phyloP scores from a whole-genome alignment of 129 eudicot species.

The Helianthus tuberosus region DNA sequence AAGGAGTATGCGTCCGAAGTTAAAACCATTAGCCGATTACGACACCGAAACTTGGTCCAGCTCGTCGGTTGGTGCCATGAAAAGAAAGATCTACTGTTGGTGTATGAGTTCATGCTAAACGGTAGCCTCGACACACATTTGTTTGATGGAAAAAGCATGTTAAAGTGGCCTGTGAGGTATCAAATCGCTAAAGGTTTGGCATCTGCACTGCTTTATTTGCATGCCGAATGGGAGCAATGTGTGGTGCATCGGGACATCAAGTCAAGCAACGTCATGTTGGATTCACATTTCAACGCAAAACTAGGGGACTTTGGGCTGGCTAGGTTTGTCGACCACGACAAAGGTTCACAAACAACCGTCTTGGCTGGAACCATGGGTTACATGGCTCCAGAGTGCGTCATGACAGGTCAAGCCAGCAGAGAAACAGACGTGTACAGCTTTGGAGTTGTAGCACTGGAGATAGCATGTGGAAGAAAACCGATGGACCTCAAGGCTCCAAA shows the following conservation, averaged over 20 bases:
- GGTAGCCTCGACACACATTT: constrained; percentile 50
- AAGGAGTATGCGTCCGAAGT: constrained; percentile 59
- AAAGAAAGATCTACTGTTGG: constrained; percentile 39
- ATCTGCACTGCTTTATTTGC: constrained; percentile 46
- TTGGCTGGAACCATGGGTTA: constrained; percentile 60
- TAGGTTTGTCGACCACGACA: constrained; percentile 47
- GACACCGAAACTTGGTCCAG: constrained; percentile 55
- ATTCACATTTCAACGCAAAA: constrained; percentile 49
- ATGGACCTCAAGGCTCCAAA: constrained; percentile 28
- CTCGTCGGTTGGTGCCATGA: constrained; percentile 63
- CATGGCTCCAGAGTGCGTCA: constrained; percentile 57
- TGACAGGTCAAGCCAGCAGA: constrained; percentile 48
- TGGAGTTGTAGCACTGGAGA: constrained; percentile 51
- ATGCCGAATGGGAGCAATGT: constrained; percentile 48
- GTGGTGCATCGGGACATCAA: constrained; percentile 49
- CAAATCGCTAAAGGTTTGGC: constrained; percentile 45
- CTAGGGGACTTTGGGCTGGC: constrained; percentile 62
- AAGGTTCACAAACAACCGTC: constrained; percentile 47
- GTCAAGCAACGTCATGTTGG: constrained; percentile 56
- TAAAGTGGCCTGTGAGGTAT: constrained; percentile 45
- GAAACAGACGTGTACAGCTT: constrained; percentile 61
- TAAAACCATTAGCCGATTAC: constrained; percentile 46
- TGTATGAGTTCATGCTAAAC: constrained; percentile 43
- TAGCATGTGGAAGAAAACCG: constrained; percentile 48
- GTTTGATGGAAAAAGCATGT: constrained; percentile 31